Evolutionary conservation across 345 rosid genomes (phyloP), one percentile per base, ranked within the genome.

Genomic region (Gossypium mustelinum): DNA sequence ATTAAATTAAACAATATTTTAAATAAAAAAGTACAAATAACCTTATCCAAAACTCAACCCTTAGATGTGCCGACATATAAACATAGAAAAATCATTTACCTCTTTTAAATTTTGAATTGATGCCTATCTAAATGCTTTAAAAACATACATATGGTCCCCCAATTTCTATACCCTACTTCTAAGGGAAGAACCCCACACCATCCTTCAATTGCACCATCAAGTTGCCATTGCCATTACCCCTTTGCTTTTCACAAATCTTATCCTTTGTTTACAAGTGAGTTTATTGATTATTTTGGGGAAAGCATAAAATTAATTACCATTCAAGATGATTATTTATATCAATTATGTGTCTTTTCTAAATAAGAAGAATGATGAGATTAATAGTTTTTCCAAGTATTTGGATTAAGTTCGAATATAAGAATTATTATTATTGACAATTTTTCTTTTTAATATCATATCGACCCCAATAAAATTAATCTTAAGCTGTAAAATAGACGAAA

Each of bases 131-230:
- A 67, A 74, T 16, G 4, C 48, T 9, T 25, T 22, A 1, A 44
- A 73, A 43, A 22, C 41, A 72, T 9, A 65, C 41, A 72, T 7
- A 65, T 78, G 82, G 85, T 76, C 82, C 83, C 81, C 76, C n/a
- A 57, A 50, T 24, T 44, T 24, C 16, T 12, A 47, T 73, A 77
- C 82, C 80, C 81, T 70, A 10, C 80, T 78, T 77, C 64, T 14
- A 59, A 73, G 82, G 82, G 62, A 79, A 79, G 56, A 51, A 51
- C 56, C 54, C 76, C 74, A 56, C 47, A 12, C 52, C 56, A 66
- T 13, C 11, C 73, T 64, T 64, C 61, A 73, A 47, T 47, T 54
- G 56, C 41, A 22, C 13, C 29, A 67, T 45, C 82, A 9, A 41
- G 17, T 70, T 76, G 25, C 54, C 56, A 56, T 57, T 27, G 10